phyloP scores from a whole-genome alignment of 495 filamentous ascomycete genomes.

The Podospora conica region DNA sequence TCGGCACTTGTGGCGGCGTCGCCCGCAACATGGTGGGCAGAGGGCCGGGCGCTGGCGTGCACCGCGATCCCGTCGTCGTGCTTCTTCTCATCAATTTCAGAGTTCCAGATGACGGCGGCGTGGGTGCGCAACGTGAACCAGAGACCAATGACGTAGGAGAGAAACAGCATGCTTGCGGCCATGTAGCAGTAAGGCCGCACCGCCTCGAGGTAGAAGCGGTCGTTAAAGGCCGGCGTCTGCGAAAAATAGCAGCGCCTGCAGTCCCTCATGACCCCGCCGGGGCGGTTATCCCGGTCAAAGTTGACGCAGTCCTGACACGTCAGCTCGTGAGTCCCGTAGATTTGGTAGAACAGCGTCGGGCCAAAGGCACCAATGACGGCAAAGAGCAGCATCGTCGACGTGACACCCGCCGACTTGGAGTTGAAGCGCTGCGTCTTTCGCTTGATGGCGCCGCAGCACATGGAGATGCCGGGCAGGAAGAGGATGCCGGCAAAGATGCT shows the following conservation, averaged over 20 bases:
- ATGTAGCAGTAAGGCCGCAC: conserved; percentile 92
- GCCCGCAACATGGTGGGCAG: conserved; percentile 31
- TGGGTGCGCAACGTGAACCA: conserved; percentile 97
- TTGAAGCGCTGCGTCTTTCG: conserved; percentile 99
- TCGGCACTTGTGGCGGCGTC: conserved; percentile 41
- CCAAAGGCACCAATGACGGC: conserved; percentile 96
- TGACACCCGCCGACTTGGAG: conserved; percentile 92
- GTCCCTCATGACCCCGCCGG: conserved; percentile 44
- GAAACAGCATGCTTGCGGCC: conserved; percentile 75
- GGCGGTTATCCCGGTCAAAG: conserved; percentile 33
- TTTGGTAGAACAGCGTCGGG: conserved; percentile 97
- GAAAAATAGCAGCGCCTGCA: conserved; percentile 93
- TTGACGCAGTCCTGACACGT: conserved; percentile 73
- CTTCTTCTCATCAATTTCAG: conserved; percentile 79
- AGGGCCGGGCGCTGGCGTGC: conserved; percentile 35
- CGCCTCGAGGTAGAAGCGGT: conserved; percentile 80
- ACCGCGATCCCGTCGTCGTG: conserved; percentile 37
- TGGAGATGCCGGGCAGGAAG: conserved; percentile 92
- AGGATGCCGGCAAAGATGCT: conserved; percentile 97
- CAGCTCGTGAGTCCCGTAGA: conserved; percentile 95
- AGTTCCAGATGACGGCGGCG: conserved; percentile 94
- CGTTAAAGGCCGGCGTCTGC: conserved; percentile 76
- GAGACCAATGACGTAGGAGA: conserved; percentile 88
- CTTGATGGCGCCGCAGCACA: conserved; percentile 98
- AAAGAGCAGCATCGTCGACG: conserved; percentile 96